These are phyloP conservation scores for Testicularia cyperi DNA, from an alignment of 1,284 basidiomycete species.

Conservation along the genomic window DNA sequence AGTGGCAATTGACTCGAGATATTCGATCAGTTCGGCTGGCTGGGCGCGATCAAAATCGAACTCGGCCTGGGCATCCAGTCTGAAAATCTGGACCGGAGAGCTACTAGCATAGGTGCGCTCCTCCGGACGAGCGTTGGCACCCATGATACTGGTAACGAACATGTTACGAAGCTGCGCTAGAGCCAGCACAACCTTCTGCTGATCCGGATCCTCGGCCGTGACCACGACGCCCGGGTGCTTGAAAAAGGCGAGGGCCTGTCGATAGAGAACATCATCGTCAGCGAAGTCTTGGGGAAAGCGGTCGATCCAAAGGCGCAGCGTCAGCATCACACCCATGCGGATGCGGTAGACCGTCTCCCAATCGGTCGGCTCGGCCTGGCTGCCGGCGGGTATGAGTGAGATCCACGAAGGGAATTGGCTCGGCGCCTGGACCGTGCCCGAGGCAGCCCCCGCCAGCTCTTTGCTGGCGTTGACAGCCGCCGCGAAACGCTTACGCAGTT, in stretches of 20 bases:
- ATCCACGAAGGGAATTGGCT: constrained; percentile 56
- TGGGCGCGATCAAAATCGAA: constrained; percentile 44
- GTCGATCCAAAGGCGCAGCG: constrained; percentile 47
- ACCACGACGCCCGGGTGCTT: constrained; percentile 20
- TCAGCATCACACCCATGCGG: constrained; percentile 43
- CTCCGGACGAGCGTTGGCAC: constrained; percentile 33
- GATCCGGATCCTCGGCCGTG: constrained; percentile 35
- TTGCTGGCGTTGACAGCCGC: constrained; percentile 50
- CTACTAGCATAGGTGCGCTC: constrained; percentile 20
- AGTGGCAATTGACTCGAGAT: constrained; percentile 52
- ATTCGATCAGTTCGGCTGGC: constrained; percentile 45
- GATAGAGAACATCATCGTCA: constrained; percentile 47
- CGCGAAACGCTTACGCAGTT: constrained; percentile 49
- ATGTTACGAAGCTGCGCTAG: constrained; percentile 28
- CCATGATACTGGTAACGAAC: constrained; percentile 38
- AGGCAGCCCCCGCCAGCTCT: constrained; percentile 43
- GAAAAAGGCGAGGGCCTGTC: constrained; percentile 39
- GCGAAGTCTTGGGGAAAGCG: constrained; percentile 54
- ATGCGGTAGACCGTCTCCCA: constrained; percentile 50
- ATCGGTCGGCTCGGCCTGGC: constrained; percentile 44
- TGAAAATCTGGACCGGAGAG: constrained; percentile 14
- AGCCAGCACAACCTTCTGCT: constrained; percentile 29
- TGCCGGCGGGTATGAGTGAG: constrained; percentile 18
- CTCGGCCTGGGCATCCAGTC: constrained; percentile 7
- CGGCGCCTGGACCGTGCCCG: constrained; percentile 37